A percentile compares a stretch with the other conserved stretches of the same genome.
phyloP scores from a whole-genome alignment of 2,329 filamentous ascomycete species.

The Colletotrichum tropicale region DNA sequence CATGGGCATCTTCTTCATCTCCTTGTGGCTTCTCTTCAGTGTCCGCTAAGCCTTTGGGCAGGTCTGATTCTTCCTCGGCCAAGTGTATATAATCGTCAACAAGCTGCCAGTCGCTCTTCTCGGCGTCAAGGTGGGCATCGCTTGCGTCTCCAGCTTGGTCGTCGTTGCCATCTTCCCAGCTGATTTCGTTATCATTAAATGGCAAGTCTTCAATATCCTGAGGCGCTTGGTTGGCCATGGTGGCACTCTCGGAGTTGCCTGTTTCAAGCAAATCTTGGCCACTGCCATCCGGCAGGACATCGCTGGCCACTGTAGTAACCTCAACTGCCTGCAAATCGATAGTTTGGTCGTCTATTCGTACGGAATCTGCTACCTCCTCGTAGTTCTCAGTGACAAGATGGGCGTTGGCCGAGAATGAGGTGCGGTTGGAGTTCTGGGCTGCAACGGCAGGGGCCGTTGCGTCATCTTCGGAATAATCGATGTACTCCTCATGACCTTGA shows the following conservation, averaged over 20 bases:
- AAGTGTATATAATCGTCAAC: background rate
- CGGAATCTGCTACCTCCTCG: background rate
- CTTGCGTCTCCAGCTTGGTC: background rate
- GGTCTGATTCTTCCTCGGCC: slow-evolving; percentile 16
- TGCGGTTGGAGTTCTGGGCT: background rate
- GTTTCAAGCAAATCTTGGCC: background rate
- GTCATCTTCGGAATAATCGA: slow-evolving; percentile 22
- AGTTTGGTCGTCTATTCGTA: slow-evolving; percentile 26
- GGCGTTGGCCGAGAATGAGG: slow-evolving; percentile 1
- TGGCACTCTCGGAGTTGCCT: background rate
- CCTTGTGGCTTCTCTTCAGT: background rate
- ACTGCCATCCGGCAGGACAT: background rate
- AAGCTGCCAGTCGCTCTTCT: slow-evolving; percentile 6
- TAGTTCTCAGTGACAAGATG: background rate
- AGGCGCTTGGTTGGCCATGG: background rate
- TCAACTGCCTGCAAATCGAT: background rate
- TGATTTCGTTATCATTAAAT: slow-evolving; percentile 22
- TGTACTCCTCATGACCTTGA: slow-evolving; percentile 13
- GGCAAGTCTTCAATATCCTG: background rate
- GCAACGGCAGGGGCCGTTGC: background rate
- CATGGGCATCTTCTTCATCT: slow-evolving; percentile 20
- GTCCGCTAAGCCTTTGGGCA: background rate
- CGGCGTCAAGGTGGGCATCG: background rate
- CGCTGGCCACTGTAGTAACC: background rate
- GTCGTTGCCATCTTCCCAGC: slow-evolving; percentile 18